Evolutionary conservation across 306 rosid species (phyloP).

Genomic region (Dryas alaskensis): DNA sequence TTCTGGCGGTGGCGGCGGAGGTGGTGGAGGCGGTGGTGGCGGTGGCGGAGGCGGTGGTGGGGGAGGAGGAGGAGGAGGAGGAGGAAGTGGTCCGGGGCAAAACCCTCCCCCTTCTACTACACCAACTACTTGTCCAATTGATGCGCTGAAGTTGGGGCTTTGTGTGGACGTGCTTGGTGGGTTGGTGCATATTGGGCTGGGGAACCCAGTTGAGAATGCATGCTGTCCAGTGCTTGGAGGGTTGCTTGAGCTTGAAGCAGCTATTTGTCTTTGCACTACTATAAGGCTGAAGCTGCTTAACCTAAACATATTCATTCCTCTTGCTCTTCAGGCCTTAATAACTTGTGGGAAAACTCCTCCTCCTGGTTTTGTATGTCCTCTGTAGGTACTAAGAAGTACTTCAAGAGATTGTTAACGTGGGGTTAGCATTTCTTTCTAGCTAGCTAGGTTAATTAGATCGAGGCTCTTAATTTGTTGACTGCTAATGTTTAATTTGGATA

Average conservation of each 20-base stretch:
- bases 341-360: constrained; percentile 87
- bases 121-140: constrained; percentile 57
- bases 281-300: constrained; percentile 73
- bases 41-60: constrained; percentile 20
- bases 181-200: constrained; percentile 69
- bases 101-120: constrained; percentile 34
- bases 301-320: constrained; percentile 71
- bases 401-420: not conserved
- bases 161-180: constrained; percentile 87
- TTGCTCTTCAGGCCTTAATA: constrained; percentile 68
- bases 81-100: constrained; percentile 23
- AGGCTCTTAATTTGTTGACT: not conserved
- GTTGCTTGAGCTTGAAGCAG: constrained; percentile 84
- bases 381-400: constrained; percentile 12
- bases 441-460: not conserved
- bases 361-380: constrained; percentile 86
- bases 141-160: constrained; percentile 72
- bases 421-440: constrained; percentile 1
- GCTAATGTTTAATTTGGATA: not conserved
- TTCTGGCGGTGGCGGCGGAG: not conserved
- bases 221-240: constrained; percentile 86
- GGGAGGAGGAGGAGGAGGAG: constrained; percentile 14
- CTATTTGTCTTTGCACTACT: constrained; percentile 75
- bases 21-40: not conserved
- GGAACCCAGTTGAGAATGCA: constrained; percentile 61